Evolutionary conservation across 768 basidiomycete genomes (phyloP), one percentile per base, ranked within the genome.

Genomic region (Boletus tomentosulus): DNA sequence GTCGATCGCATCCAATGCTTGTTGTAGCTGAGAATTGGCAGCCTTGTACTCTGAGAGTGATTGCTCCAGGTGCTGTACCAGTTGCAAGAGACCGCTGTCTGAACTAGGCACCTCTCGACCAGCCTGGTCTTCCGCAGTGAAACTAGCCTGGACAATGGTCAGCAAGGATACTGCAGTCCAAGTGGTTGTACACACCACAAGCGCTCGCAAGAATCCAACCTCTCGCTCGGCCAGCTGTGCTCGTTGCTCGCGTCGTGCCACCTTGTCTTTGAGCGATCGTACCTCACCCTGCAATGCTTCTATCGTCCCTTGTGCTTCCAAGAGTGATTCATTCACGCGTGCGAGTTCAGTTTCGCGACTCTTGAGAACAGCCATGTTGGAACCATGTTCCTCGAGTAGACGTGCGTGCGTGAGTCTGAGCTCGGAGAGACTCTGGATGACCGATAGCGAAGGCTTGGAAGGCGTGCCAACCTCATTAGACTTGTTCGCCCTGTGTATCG

Each of bases 301-400:
- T 2, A 73, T 67, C 6, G 58, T 62, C 3, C 70, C 62, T 39
- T 71, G 70, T 0, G 73, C 59, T 44, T 81, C 76, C 1, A 64
- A 62, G 3, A 75, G 65, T 5, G 72, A 69, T 2, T 63, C 62
- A 42, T 77, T 73, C 4, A 71, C 51, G 8, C 75, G 76, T 3
- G 64, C 56, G 1, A 86, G 66, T 51, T 87, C 80, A 0, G 73
- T 72, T 56, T 86, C 82, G 19, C 81, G 79, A 16, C 71, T 73
- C 0, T 75, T 77, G 3, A 87, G 74, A 8, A 78, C 62, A 0
- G 86, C 85, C 0, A 65, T 54, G 24, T 76, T 81, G 0, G 80
- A 73, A 1, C 88, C 87, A 30, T 87, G 79, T 34, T 86, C 81
- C 59, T 89, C 86, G 2, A 89, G 76, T 0, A 89, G 71, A 8